phyloP scores from a whole-genome alignment of 2,329 filamentous ascomycete species.

The Trichoderma polysporum region DNA sequence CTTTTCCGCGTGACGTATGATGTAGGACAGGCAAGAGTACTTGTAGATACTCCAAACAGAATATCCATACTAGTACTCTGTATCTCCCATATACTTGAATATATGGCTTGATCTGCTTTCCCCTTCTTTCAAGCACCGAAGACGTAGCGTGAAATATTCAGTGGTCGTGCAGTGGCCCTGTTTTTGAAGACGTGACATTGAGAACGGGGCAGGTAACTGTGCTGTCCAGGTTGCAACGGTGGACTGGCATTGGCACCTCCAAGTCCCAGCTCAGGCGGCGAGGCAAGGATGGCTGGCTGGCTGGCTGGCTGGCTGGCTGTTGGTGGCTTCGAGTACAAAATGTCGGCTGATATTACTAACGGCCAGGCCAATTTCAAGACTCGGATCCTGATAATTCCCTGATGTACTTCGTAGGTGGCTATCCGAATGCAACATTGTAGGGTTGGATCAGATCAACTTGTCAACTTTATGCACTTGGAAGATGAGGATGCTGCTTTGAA shows the following conservation, averaged over 20 bases:
- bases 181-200: background rate
- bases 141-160: background rate
- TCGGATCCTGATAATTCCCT: background rate
- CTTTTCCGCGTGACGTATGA: background rate
- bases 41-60: background rate
- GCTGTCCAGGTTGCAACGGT: background rate
- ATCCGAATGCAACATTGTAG: constrained; percentile 7
- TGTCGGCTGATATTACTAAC: constrained; percentile 5
- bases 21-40: background rate
- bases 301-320: background rate
- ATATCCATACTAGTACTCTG: background rate
- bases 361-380: background rate
- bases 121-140: background rate
- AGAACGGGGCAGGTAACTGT: background rate
- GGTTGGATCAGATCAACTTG: constrained; percentile 10
- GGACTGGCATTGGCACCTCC: constrained; percentile 3
- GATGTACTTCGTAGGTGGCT: constrained; percentile 4
- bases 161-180: constrained; percentile 1
- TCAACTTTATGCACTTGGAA: background rate
- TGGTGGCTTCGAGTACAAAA: constrained; percentile 12
- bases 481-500: background rate
- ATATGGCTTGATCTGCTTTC: no score
- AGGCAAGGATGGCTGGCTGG: constrained; percentile 10
- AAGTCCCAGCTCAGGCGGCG: background rate
- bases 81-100: background rate